Evolutionary conservation across 768 basidiomycete species (phyloP), one percentile per base, ranked within the genome.

Genomic region (Tylopilus sp.): DNA sequence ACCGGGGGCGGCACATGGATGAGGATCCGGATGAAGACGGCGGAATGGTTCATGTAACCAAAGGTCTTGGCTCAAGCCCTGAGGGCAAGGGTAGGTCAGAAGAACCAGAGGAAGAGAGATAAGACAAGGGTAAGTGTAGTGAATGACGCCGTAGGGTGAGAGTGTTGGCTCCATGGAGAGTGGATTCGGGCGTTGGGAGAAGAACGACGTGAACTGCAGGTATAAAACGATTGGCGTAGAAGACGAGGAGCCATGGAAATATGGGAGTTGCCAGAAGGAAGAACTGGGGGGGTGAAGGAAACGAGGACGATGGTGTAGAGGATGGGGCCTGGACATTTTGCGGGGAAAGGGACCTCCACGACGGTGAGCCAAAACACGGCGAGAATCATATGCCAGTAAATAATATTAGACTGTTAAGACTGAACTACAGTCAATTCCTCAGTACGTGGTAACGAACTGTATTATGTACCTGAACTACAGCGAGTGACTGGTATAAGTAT

Each of bases 1-100:
- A 99, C 97, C 97, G 88, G 97, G 97, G 1, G 97, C 86, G 1
- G 95, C 85, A 63, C 94, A 97, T 0, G 95, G 97, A 98, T 78
- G 31, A 91, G 63, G 63, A 97, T 85, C 67, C 98, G 95, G 51
- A 84, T 79, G 61, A 94, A 69, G 30, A 98, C 97, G 1, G 94
- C 95, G 11, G 79, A 71, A 48, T 95, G 75, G 71, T 92, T 98
- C 82, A 98, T 83, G 71, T 90, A 97, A 0, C 97, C 97, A 63
- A 99, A 95, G 0, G 85, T 85, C 47, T 81, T 78, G 0, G 80
- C 91, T 85, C 88, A 99, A 47, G 88, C 81, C 62, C 87, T 87
- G 9, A 98, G 80, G 0, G 82, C 80, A 40, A 86, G 82, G 51
- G 86, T 85, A 2, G 86, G 79, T 17, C 91, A 86, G 74, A 97